phyloP scores from a whole-genome alignment of 345 rosid species.

The Carallia pectinifolia region DNA sequence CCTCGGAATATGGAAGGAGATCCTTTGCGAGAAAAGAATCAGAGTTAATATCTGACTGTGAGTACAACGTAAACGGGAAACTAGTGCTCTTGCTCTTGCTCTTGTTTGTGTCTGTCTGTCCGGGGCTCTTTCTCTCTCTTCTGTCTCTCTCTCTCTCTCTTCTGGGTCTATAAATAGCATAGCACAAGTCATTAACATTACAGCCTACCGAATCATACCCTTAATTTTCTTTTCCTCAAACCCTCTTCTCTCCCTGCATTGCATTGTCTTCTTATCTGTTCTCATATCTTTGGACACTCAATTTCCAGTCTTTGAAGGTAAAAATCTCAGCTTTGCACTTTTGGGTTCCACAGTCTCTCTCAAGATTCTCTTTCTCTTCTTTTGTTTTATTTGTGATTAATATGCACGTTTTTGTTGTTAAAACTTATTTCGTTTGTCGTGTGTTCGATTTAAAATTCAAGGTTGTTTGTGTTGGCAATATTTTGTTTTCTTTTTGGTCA shows the following conservation, averaged over 20 bases:
- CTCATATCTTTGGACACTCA: not conserved
- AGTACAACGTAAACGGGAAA: not conserved
- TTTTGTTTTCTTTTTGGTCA: not conserved
- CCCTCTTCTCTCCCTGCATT: not conserved
- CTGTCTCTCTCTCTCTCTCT: not conserved
- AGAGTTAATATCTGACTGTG: no score
- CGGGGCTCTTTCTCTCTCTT: not conserved
- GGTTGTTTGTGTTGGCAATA: not conserved
- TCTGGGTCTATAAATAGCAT: conserved; percentile 4
- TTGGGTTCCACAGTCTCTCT: not conserved
- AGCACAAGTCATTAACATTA: not conserved
- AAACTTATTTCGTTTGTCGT: not conserved
- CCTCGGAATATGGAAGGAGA: no score
- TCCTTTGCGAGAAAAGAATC: no score
- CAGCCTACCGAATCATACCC: not conserved
- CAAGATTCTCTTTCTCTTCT: not conserved
- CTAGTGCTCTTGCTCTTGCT: not conserved
- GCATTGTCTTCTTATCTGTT: not conserved
- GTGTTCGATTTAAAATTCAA: conserved; percentile 6
- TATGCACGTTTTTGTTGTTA: not conserved
- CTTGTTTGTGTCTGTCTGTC: no score
- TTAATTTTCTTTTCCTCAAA: not conserved
- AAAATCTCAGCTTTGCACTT: conserved; percentile 1
- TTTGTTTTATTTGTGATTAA: not conserved
- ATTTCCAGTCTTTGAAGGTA: conserved; percentile 16